phyloP scores from a whole-genome alignment of 257 asterid genomes.

The Nicotiana tomentosiformis region DNA sequence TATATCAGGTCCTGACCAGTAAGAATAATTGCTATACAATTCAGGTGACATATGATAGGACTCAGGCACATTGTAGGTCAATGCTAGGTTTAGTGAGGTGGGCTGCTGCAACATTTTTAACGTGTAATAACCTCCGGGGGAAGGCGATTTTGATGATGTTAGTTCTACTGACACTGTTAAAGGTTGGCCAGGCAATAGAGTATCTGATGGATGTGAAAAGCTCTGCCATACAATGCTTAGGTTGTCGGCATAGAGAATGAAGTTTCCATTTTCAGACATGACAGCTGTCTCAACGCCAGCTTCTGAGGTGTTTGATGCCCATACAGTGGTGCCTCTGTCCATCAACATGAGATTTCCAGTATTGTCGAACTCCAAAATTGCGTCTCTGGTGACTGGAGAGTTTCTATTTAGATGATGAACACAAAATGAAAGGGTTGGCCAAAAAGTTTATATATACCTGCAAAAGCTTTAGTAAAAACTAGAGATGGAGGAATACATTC shows the following conservation, averaged over 20 bases:
- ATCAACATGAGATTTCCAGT: constrained; percentile 57
- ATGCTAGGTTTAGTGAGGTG: constrained; percentile 61
- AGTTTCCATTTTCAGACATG: constrained; percentile 73
- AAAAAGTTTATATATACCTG: constrained; percentile 32
- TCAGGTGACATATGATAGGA: constrained; percentile 24
- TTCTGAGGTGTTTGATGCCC: constrained; percentile 75
- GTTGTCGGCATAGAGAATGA: constrained; percentile 44
- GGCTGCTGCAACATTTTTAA: constrained; percentile 79
- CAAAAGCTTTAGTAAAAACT: constrained; percentile 44
- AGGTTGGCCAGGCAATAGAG: constrained; percentile 80
- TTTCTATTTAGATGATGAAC: constrained; percentile 75
- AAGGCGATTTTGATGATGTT: constrained; percentile 41
- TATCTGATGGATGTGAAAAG: constrained; percentile 78
- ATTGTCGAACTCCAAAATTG: constrained; percentile 55
- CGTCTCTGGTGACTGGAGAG: constrained; percentile 69
- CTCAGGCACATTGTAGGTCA: constrained; percentile 62
- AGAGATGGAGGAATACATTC: constrained; percentile 24
- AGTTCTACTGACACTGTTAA: constrained; percentile 52
- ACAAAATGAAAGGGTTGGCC: constrained; percentile 54
- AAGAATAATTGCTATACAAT: constrained; percentile 44
- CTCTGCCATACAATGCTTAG: constrained; percentile 57
- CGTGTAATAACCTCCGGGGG: constrained; percentile 62
- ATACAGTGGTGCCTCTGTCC: constrained; percentile 41
- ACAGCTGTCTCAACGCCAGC: constrained; percentile 38
- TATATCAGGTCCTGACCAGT: constrained; percentile 82